These are phyloP conservation scores for Euphorbia corollata DNA, from an alignment of 441 rosid species.

Conservation along the genomic window DNA sequence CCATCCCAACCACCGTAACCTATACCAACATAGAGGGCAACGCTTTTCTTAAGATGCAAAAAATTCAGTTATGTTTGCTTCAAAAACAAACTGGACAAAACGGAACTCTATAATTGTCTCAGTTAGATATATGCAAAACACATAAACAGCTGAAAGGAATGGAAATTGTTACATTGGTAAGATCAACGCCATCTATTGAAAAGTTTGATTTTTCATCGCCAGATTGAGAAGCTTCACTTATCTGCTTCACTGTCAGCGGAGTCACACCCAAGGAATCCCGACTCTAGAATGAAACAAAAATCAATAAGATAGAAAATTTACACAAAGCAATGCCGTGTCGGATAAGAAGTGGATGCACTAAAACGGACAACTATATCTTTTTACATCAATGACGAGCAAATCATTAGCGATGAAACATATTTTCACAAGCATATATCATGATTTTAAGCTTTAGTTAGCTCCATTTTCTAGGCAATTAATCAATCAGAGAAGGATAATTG, in stretches of 20 bases:
- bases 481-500: background rate
- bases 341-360: background rate
- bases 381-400: background rate
- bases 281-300: constrained; percentile 26
- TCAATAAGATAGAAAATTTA: background rate
- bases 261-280: constrained; percentile 62
- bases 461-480: constrained; percentile 7
- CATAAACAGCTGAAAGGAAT: background rate
- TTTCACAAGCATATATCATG: background rate
- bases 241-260: constrained; percentile 81
- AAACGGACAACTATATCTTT: background rate
- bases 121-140: background rate
- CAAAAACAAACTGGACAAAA: background rate
- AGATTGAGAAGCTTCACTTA: constrained; percentile 60
- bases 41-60: background rate
- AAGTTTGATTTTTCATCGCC: constrained; percentile 72
- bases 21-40: constrained; percentile 20
- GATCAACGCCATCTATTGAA: constrained; percentile 52
- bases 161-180: constrained; percentile 42
- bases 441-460: background rate
- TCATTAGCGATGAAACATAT: background rate
- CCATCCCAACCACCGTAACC: constrained; percentile 77
- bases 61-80: background rate
- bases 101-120: background rate
- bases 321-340: background rate